A percentile compares a stretch with the other conserved stretches of the same genome.
phyloP scores from a whole-genome alignment of 768 basidiomycete genomes.

The Mycena rebaudengoi region DNA sequence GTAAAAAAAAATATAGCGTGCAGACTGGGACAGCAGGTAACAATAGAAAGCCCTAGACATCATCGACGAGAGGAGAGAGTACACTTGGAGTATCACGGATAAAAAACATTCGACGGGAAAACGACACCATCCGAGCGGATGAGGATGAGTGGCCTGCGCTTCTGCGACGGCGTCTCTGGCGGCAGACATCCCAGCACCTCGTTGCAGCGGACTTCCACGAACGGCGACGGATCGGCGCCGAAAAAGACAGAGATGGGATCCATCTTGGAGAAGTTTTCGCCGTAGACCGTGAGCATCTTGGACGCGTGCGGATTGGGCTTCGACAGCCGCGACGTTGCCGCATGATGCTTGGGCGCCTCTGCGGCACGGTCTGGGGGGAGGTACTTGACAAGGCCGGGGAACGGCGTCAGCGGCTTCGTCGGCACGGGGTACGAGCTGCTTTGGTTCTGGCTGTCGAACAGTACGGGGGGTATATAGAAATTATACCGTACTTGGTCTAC shows the following conservation, averaged over 20 bases:
- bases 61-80: background rate
- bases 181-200: constrained; percentile 87
- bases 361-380: constrained; percentile 89
- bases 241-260: constrained; percentile 88
- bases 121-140: constrained; percentile 88
- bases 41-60: constrained; percentile 1
- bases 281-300: constrained; percentile 87
- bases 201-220: constrained; percentile 86
- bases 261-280: constrained; percentile 87
- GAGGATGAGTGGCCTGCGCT: constrained; percentile 83
- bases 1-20: constrained; percentile 17
- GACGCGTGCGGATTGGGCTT: constrained; percentile 82
- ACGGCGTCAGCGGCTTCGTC: constrained; percentile 84
- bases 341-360: constrained; percentile 80
- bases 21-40: constrained; percentile 8
- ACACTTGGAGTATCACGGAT: constrained; percentile 61
- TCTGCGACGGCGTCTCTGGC: constrained; percentile 69
- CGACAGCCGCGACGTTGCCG: constrained; percentile 69
- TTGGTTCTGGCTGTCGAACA: constrained; percentile 84
- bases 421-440: constrained; percentile 81
- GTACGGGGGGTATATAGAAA: constrained; percentile 88
- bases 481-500: constrained; percentile 92
- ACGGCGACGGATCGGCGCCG: constrained; percentile 86
- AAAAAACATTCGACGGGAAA: constrained; percentile 84
- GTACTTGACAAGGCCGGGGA: constrained; percentile 90